phyloP scores from a whole-genome alignment of 202 grass and related monocot genomes.

The Bolboschoenoplectus hybrid region DNA sequence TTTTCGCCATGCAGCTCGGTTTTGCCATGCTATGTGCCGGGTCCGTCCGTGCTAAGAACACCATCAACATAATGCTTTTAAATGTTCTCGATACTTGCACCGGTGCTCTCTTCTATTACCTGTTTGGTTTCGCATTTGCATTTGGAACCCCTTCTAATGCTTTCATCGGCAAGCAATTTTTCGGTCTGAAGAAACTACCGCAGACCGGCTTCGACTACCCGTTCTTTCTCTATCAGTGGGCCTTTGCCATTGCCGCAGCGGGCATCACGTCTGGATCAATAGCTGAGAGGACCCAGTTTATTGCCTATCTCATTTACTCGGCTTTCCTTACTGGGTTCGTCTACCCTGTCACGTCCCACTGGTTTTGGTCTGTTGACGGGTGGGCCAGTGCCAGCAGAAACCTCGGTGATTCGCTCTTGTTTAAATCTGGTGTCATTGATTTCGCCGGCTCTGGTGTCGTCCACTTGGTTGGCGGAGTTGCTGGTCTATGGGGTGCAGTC shows the following conservation, averaged over 20 bases:
- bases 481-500: constrained; percentile 69
- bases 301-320: too few species aligned
- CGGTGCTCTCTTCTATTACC: constrained; percentile 58
- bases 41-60: constrained; percentile 73
- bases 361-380: constrained; percentile 35
- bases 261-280: constrained; percentile 75
- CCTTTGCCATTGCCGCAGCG: constrained; percentile 83
- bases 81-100: constrained; percentile 77
- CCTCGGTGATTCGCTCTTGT: constrained; percentile 44
- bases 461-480: constrained; percentile 77
- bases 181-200: constrained; percentile 52
- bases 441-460: constrained; percentile 73
- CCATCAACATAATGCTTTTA: constrained; percentile 86
- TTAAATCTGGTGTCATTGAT: constrained; percentile 68
- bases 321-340: too few species aligned
- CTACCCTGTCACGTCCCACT: too few species aligned
- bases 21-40: constrained; percentile 87
- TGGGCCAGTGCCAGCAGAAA: constrained; percentile 58
- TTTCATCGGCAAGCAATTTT: constrained; percentile 79
- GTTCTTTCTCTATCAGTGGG: constrained; percentile 88
- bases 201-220: constrained; percentile 59
- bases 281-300: too few species aligned
- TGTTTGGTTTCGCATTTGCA: constrained; percentile 82
- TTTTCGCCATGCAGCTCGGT: constrained; percentile 80
- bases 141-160: constrained; percentile 70